Base-by-base conservation (phyloP, 106 monocot species). In the Allium fistulosum region DNA sequence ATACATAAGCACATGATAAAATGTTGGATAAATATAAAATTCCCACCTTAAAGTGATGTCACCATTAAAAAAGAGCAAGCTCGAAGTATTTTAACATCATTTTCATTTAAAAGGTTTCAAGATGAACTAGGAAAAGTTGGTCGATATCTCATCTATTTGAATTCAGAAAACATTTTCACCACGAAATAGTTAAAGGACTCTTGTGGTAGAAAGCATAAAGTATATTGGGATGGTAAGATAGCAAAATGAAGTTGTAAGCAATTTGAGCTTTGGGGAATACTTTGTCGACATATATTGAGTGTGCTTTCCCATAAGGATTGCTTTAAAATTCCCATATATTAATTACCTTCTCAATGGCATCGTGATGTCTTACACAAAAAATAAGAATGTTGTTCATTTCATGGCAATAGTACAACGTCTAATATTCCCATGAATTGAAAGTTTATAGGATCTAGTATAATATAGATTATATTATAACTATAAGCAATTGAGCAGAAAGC, bases 41-140 rank as follows among this genome's bases (percentile, higher is more conserved):
- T 52, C 9, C 58, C 49, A 6, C 14, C 7, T 47, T 48, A 48
- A 65, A 48, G 49, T 48, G 15, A 48, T 48, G 64, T 65, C 64
- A 48, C 64, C 64, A 65, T 65, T 48, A n/a, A n/a, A 13, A 48
- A 65, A 48, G 48, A 65, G 49, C 64, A 65, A 65, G 64, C 64
- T 7, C 17, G 16, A 2, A 65, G 7, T n/a, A 48, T 46, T 65
- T 48, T 49, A n/a, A 46, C 64, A 48, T 48, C 64, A 12, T 64
- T 47, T 48, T 9, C 47, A 14, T 65, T 48, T 10, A 65, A 4
- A 48, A 65, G n/a, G 64, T 65, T 65, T 14, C 46, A 65, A 65
- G 46, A 65, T 7, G 64, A 65, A 12, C 4, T 65, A 48, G 45
- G 13, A 9, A 65, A 26, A 65, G 45, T 48, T 14, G 49, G 11